Evolutionary conservation across 2,329 filamentous ascomycete genomes (phyloP).

Genomic region (Fusarium bactridioides): DNA sequence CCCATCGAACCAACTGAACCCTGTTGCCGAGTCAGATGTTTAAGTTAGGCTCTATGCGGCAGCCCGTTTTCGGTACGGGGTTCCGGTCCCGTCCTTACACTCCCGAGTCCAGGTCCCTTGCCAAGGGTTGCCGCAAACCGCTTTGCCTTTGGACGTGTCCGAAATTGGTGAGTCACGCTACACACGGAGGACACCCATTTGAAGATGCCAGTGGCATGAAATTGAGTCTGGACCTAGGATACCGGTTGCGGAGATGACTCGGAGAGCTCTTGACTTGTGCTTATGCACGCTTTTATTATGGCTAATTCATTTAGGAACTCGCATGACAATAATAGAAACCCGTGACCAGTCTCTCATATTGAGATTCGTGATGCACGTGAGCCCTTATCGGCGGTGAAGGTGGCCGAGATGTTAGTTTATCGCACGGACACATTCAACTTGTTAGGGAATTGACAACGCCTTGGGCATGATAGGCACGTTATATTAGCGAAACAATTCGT

Average conservation of each 20-base stretch:
- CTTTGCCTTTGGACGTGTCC: slow-evolving; percentile 15
- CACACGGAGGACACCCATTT: neutral
- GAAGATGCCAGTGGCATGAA: neutral
- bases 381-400: slow-evolving; percentile 25
- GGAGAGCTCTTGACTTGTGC: slow-evolving; percentile 8
- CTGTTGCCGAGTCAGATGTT: slow-evolving; percentile 40
- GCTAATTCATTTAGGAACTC: slow-evolving; percentile 8
- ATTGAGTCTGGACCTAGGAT: slow-evolving; percentile 7
- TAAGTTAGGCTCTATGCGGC: slow-evolving; percentile 31
- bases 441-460: neutral
- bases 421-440: slow-evolving; percentile 22
- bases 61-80: slow-evolving; percentile 28
- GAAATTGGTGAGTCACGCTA: slow-evolving; percentile 31
- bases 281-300: slow-evolving; percentile 2
- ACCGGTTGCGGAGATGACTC: slow-evolving; percentile 25
- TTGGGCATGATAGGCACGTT: neutral
- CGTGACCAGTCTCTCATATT: neutral
- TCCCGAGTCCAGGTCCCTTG: slow-evolving; percentile 20
- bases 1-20: slow-evolving; percentile 38
- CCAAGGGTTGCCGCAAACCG: slow-evolving; percentile 9
- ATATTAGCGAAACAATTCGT: neutral
- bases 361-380: slow-evolving; percentile 4
- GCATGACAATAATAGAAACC: slow-evolving; percentile 25
- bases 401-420: neutral
- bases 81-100: slow-evolving; percentile 22